Conservation (phyloP, 2,329 filamentous ascomycete genomes). For the Fusarium devonianum region DNA sequence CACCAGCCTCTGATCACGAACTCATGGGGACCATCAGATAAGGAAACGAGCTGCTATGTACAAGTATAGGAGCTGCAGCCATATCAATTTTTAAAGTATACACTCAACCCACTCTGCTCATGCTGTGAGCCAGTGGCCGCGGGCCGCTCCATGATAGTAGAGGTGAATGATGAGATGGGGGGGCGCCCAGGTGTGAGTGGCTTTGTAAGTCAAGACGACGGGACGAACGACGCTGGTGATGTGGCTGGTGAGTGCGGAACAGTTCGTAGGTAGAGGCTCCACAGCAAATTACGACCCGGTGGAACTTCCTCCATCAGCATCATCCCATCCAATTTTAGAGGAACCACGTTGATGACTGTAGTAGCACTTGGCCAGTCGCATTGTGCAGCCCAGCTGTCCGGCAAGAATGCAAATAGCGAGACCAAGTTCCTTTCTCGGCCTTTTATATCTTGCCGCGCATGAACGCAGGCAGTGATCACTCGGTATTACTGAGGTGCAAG, state of each 20-base stretch:
- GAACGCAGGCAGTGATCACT: background rate
- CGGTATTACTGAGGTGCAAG: slow-evolving; percentile 9
- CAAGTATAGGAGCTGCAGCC: slow-evolving; percentile 35
- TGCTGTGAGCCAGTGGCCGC: no score
- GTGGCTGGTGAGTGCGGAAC: no score
- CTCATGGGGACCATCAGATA: slow-evolving; percentile 34
- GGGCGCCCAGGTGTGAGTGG: no score
- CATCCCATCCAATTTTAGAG: no score
- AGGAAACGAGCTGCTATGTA: slow-evolving; percentile 44
- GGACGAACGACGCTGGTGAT: no score
- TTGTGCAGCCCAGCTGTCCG: slow-evolving; percentile 24
- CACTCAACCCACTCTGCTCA: no score
- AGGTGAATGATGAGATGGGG: no score
- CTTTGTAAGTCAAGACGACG: no score
- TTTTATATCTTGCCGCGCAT: slow-evolving; percentile 26
- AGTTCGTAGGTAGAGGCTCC: no score
- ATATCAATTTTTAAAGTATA: slow-evolving; percentile 33
- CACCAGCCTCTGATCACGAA: slow-evolving; percentile 39
- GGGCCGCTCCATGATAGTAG: no score
- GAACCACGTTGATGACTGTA: slow-evolving; percentile 24
- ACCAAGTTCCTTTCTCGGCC: slow-evolving; percentile 5
- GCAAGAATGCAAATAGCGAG: slow-evolving; percentile 3
- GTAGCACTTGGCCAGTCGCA: slow-evolving; percentile 16
- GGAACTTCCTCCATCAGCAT: no score
- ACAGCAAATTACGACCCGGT: no score